Percentiles rank a stretch among this genome's conserved stretches.
Evolutionary conservation across 2,329 filamentous ascomycete species (phyloP).

Genomic region (Xylariaceae sp.): DNA sequence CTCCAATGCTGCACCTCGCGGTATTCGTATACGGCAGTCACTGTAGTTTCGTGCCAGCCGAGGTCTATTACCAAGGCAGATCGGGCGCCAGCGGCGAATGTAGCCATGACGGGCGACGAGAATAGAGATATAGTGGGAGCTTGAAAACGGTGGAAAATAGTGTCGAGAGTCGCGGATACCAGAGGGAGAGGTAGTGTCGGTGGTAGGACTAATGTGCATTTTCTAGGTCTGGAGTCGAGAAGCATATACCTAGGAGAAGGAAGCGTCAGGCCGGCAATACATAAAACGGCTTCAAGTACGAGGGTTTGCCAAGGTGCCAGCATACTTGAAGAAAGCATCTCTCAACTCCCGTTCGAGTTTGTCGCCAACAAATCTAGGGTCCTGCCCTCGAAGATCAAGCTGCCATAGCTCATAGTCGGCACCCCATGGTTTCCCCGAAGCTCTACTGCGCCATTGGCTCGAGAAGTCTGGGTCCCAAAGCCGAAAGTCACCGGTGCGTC

Average conservation of each 20-base stretch:
- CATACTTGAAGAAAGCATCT: conserved; percentile 75
- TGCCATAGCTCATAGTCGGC: conserved; percentile 71
- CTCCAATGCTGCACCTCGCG: conserved; percentile 69
- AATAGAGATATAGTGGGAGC: conserved; percentile 76
- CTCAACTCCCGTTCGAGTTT: conserved; percentile 79
- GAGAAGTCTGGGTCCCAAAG: conserved; percentile 58
- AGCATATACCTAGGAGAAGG: conserved; percentile 50
- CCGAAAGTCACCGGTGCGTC: conserved; percentile 77
- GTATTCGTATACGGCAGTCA: conserved; percentile 87
- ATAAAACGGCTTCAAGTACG: not conserved
- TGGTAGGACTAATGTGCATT: conserved; percentile 71
- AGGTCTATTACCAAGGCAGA: conserved; percentile 86
- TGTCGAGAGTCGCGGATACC: conserved; percentile 69
- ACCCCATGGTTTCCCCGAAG: conserved; percentile 54
- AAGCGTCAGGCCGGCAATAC: not conserved
- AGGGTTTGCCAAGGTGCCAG: conserved; percentile 27
- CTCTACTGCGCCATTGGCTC: conserved; percentile 45
- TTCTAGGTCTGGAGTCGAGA: conserved; percentile 71
- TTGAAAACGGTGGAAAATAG: conserved; percentile 76
- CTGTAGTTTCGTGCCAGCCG: conserved; percentile 84
- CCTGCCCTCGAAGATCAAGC: conserved; percentile 65
- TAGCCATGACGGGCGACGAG: conserved; percentile 68
- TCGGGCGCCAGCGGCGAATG: conserved; percentile 75
- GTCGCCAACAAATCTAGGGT: conserved; percentile 78
- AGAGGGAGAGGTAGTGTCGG: conserved; percentile 73